Conservation (phyloP, 352 stramenopile genomes). For the Pythium monospermum region DNA sequence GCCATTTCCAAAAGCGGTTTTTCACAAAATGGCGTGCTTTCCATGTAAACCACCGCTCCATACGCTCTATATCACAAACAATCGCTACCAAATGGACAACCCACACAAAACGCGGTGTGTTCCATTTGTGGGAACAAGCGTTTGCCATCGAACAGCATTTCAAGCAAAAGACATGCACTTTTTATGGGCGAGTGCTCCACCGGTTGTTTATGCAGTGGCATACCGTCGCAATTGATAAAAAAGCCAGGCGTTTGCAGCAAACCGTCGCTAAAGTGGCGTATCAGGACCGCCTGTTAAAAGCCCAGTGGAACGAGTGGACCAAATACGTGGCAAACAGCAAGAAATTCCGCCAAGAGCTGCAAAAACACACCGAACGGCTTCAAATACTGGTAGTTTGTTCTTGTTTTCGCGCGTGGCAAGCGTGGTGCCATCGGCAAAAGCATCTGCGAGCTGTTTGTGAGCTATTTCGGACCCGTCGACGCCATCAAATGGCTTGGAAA, state of each 20-base stretch:
- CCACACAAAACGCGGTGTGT: not conserved
- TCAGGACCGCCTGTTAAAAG: constrained; percentile 2
- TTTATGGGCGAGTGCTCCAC: constrained; percentile 3
- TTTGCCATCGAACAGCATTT: not conserved
- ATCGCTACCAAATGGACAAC: not conserved
- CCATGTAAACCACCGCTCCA: not conserved
- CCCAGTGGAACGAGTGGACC: constrained; percentile 22
- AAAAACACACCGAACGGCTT: constrained; percentile 51
- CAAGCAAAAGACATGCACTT: not conserved
- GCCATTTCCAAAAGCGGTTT: not conserved
- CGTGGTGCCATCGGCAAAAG: constrained; percentile 28
- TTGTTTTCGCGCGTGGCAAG: constrained; percentile 44
- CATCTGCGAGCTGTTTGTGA: no score
- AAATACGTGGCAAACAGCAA: constrained; percentile 15
- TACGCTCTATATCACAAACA: no score
- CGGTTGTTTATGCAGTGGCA: constrained; percentile 12
- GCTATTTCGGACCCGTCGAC: no score
- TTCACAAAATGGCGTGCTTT: constrained; percentile 5
- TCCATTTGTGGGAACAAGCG: not conserved
- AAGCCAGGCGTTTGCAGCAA: constrained; percentile 1
- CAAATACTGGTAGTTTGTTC: constrained; percentile 59
- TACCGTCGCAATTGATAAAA: not conserved
- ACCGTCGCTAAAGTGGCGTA: constrained; percentile 8
- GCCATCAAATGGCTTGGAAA: not conserved
- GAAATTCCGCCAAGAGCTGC: constrained; percentile 31